These are phyloP conservation scores for Trametes maxima DNA, from an alignment of 768 basidiomycete species.

Conservation along the genomic window DNA sequence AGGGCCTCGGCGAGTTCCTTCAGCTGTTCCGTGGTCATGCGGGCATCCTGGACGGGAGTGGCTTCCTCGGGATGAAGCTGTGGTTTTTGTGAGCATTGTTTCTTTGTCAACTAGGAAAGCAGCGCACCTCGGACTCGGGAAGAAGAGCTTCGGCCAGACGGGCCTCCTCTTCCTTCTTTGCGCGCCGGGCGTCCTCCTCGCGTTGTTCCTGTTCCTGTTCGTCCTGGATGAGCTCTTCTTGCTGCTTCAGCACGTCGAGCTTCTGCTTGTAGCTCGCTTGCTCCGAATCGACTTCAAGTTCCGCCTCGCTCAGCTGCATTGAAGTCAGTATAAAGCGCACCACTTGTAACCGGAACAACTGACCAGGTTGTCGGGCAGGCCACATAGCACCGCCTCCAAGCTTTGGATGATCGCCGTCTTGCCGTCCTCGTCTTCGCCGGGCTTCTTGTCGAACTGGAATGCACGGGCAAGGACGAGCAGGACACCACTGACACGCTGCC, in stretches of 20 bases:
- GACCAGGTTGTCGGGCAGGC: slow-evolving; percentile 92
- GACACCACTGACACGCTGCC: slow-evolving; percentile 91
- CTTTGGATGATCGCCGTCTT: slow-evolving; percentile 79
- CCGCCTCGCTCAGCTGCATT: slow-evolving; percentile 89
- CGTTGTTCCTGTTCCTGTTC: slow-evolving; percentile 98
- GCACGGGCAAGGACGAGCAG: slow-evolving; percentile 92
- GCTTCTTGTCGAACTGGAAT: slow-evolving; percentile 86
- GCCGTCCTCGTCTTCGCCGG: slow-evolving; percentile 76
- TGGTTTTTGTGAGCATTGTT: background rate
- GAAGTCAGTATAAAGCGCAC: background rate
- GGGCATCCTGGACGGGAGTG: slow-evolving; percentile 53
- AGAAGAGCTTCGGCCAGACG: slow-evolving; percentile 79
- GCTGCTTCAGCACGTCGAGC: slow-evolving; percentile 95
- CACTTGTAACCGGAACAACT: slow-evolving; percentile 31
- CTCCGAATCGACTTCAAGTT: slow-evolving; percentile 93
- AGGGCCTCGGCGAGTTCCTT: slow-evolving; percentile 92
- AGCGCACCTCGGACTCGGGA: slow-evolving; percentile 81
- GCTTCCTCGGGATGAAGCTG: slow-evolving; percentile 66
- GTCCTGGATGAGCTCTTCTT: slow-evolving; percentile 99
- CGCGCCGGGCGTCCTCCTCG: slow-evolving; percentile 88
- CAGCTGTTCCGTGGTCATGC: slow-evolving; percentile 96
- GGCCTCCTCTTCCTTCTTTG: slow-evolving; percentile 75
- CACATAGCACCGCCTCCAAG: slow-evolving; percentile 87
- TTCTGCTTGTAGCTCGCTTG: slow-evolving; percentile 97
- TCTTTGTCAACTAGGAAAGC: background rate